These are phyloP conservation scores for Mycosphaerella sp. DNA, from an alignment of 2,329 filamentous ascomycete genomes.

Conservation along the genomic window DNA sequence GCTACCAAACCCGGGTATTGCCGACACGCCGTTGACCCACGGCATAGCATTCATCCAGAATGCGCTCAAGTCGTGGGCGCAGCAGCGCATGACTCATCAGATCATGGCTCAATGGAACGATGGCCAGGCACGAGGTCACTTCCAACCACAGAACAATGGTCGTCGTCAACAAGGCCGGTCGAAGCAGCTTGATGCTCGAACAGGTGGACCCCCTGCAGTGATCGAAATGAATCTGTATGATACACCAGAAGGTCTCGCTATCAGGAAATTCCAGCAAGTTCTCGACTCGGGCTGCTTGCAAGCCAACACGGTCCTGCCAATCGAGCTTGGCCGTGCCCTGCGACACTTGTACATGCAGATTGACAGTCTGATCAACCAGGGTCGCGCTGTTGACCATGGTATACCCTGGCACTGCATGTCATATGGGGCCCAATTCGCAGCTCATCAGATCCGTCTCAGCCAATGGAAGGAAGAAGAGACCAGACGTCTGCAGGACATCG, in stretches of 20 bases:
- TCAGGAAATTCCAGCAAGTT: conserved; percentile 30
- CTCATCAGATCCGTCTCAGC: conserved; percentile 23
- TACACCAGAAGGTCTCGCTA: conserved; percentile 29
- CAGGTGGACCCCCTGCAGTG: conserved; percentile 13
- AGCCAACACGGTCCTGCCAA: conserved; percentile 25
- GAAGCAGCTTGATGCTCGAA: conserved; percentile 21
- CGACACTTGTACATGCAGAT: conserved; percentile 32
- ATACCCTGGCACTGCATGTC: conserved; percentile 28
- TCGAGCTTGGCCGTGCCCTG: conserved; percentile 24
- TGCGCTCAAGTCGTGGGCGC: conserved; percentile 31
- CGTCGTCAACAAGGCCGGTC: conserved; percentile 21
- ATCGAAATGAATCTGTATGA: conserved; percentile 23
- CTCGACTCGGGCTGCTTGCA: conserved; percentile 29
- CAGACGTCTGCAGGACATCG: conserved; percentile 20
- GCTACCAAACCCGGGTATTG: conserved; percentile 16
- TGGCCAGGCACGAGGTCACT: conserved; percentile 10
- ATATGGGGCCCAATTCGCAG: conserved; percentile 29
- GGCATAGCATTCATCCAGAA: conserved; percentile 33
- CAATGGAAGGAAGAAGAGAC: conserved; percentile 22
- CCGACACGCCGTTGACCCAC: conserved; percentile 26
- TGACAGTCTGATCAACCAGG: conserved; percentile 31
- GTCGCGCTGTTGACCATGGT: conserved; percentile 13
- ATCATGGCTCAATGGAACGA: conserved; percentile 20
- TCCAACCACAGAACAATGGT: conserved; percentile 18
- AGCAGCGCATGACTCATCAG: conserved; percentile 25